phyloP scores from a whole-genome alignment of 2,329 filamentous ascomycete species.

The Colletotrichum coccodes region DNA sequence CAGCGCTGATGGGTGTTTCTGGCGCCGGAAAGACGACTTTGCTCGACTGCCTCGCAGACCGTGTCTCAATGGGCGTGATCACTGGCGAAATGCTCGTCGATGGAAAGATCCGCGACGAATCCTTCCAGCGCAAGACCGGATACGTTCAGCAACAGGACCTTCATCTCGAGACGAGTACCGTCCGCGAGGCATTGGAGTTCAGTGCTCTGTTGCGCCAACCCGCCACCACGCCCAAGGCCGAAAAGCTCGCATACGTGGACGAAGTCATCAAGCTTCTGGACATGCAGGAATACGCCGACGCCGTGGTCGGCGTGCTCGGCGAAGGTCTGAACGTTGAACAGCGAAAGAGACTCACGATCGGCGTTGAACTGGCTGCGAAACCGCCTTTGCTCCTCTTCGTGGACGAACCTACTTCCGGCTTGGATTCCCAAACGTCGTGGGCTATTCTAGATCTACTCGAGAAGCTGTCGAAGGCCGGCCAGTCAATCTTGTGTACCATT shows the following conservation, averaged over 20 bases:
- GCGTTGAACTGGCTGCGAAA: slow-evolving; percentile 79
- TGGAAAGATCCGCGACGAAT: slow-evolving; percentile 69
- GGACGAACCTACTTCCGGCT: slow-evolving; percentile 81
- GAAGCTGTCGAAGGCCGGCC: slow-evolving; percentile 65
- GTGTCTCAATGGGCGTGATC: slow-evolving; percentile 76
- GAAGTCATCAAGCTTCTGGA: slow-evolving; percentile 44
- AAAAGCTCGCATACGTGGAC: slow-evolving; percentile 42
- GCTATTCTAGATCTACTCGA: slow-evolving; percentile 77
- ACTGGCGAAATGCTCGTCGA: slow-evolving; percentile 75
- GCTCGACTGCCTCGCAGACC: slow-evolving; percentile 68
- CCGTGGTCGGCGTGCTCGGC: slow-evolving; percentile 74
- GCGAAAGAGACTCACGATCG: slow-evolving; percentile 74
- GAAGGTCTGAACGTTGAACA: slow-evolving; percentile 60
- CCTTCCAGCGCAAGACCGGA: slow-evolving; percentile 75
- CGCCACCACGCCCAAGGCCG: slow-evolving; percentile 55
- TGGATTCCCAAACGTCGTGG: slow-evolving; percentile 81
- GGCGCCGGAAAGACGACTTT: slow-evolving; percentile 61
- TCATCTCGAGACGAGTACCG: slow-evolving; percentile 41
- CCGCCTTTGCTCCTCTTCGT: slow-evolving; percentile 79
- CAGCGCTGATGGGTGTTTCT: slow-evolving; percentile 64
- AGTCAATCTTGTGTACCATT: slow-evolving; percentile 50
- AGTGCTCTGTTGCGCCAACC: slow-evolving; percentile 76
- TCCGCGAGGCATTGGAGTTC: slow-evolving; percentile 74
- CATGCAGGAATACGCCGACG: slow-evolving; percentile 74
- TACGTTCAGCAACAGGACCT: slow-evolving; percentile 75